These are phyloP conservation scores for Trypanosoma grayi DNA, from an alignment of 208 protist genomes.

Conservation along the genomic window DNA sequence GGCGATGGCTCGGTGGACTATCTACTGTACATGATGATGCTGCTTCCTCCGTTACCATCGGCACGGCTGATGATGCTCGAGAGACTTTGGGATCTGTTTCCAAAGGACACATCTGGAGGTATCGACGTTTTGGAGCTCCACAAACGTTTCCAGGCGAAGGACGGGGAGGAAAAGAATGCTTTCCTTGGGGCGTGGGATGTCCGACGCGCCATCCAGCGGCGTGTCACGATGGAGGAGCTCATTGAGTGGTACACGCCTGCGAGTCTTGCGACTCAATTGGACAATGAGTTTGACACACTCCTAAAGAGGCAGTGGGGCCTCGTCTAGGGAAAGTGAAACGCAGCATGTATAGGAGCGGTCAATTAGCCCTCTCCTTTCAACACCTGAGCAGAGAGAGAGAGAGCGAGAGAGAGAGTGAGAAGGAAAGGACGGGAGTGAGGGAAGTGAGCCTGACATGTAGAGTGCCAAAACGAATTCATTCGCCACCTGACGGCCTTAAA, in stretches of 20 bases:
- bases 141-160: constrained; percentile 43
- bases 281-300: constrained; percentile 68
- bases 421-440: background rate
- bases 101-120: constrained; percentile 42
- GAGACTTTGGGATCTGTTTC: constrained; percentile 72
- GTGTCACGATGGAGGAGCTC: constrained; percentile 51
- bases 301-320: constrained; percentile 57
- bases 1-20: constrained; percentile 73
- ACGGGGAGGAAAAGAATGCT: constrained; percentile 57
- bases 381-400: too few relatives aligned
- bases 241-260: constrained; percentile 75
- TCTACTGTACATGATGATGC: constrained; percentile 56
- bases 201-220: constrained; percentile 38
- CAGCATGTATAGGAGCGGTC: too few relatives aligned
- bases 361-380: too few relatives aligned
- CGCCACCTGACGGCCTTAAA: too few relatives aligned
- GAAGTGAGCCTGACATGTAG: constrained; percentile 3
- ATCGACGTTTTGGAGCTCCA: constrained; percentile 69
- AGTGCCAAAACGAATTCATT: too few relatives aligned
- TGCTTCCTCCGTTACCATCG: constrained; percentile 48
- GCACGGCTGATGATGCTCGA: constrained; percentile 70
- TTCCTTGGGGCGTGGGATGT: constrained; percentile 86
- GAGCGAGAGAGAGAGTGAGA: too few relatives aligned
- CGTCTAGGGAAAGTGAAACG: background rate
- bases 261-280: constrained; percentile 40